Conservation (phyloP, 1,139 yeast species). For the Blastobotrys raffinosifermentans region DNA sequence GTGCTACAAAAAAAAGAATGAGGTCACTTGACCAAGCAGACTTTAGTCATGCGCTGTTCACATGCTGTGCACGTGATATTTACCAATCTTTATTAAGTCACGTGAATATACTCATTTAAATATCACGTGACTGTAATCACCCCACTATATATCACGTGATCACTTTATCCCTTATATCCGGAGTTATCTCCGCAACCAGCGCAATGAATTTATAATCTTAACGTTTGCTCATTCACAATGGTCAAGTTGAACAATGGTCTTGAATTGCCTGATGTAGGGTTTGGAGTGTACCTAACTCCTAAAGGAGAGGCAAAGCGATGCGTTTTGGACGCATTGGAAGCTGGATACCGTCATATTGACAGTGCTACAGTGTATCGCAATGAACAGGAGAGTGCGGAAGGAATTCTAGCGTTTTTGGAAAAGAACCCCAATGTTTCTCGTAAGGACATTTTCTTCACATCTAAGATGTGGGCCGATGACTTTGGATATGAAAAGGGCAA, state of each 20-base stretch:
- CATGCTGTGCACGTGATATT: too few relatives aligned
- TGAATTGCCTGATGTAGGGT: conserved; percentile 51
- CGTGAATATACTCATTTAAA: too few relatives aligned
- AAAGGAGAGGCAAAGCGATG: conserved; percentile 26
- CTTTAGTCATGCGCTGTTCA: too few relatives aligned
- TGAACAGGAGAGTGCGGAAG: conserved; percentile 47
- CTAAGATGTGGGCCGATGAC: conserved; percentile 57
- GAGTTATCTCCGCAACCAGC: too few relatives aligned
- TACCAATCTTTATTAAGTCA: too few relatives aligned
- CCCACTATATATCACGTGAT: too few relatives aligned
- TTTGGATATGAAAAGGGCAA: conserved; percentile 55
- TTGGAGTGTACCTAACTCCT: conserved; percentile 49
- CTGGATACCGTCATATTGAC: conserved; percentile 69
- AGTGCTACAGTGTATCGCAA: conserved; percentile 55
- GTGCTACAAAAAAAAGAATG: too few relatives aligned
- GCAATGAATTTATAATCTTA: too few relatives aligned
- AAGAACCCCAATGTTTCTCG: conserved; percentile 36
- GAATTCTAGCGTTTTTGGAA: conserved; percentile 42
- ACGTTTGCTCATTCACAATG: too few relatives aligned
- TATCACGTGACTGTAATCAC: too few relatives aligned
- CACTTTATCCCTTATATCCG: too few relatives aligned
- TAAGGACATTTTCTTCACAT: conserved; percentile 62
- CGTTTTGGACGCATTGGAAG: conserved; percentile 48
- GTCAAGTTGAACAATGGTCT: conserved; percentile 5
- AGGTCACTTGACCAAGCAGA: too few relatives aligned